Base-by-base conservation (phyloP, 208 protist species). In the Porcisia hertigi region DNA sequence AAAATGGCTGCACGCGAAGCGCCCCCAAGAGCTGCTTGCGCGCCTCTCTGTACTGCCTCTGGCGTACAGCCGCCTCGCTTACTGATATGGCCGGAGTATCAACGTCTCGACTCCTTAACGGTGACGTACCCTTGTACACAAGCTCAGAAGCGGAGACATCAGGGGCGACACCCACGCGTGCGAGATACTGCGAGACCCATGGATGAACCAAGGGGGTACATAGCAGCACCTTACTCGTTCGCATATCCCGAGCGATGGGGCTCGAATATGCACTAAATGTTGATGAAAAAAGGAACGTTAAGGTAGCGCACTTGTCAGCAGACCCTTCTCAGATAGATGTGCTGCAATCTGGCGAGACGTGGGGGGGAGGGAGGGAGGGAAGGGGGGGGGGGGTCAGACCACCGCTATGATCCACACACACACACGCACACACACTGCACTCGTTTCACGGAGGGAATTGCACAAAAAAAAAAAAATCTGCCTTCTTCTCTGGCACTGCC, bases 41-140 rank as follows among this genome's bases (percentile, higher is more conserved):
- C 16, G 65, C 65, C 25, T 70, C 45, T 55, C 65, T n/a, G 65
- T 55, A 70, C 23, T 55, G 65, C 65, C 5, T 9, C 65, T 57
- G 45, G 3, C 34, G 23, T 1, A 11, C 65, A 39, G 8, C 65
- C 14, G 8, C 14, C 41, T 70, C 65, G 39, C 41, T 34, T 65
- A 39, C 47, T 36, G 3, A 12, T 59, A 49, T 67, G 53, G 36
- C 39, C 55, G 1, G 18, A 34, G 14, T 1, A 25, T 66, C 62
- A 1, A 6, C 62, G 0, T 30, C 34, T 23, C 20, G 39, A 16
- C 5, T 18, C 36, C 23, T 66, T 14, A 14, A 16, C 14, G 4
- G 3, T 16, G 20, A 7, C 12, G 62, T 9, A 11, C 39, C 39
- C 8, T 12, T 47, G 36, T 49, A 7, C 14, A 6, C 16, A 16